Base-by-base conservation (phyloP, 176 grass and related monocot genomes). In the Tillandsia leiboldiana region DNA sequence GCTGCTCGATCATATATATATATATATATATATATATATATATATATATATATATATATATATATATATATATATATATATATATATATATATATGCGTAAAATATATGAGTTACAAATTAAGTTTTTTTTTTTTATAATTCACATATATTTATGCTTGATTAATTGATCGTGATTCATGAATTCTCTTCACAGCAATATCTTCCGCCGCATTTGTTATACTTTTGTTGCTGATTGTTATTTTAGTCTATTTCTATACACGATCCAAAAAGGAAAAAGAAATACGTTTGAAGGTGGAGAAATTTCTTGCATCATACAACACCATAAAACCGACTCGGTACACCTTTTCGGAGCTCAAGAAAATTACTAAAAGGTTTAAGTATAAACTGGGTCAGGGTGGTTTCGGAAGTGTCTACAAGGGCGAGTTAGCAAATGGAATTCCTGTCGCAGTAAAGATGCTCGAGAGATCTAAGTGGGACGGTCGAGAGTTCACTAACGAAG, bases 181-280 rank as follows among this genome's bases (percentile, higher is more conserved):
- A 42, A 12, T 56, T 62, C 63, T 72, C 57, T 67, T 28, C 29
- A 1, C 78, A 74, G 71, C 59, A 22, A 50, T 18, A 63, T 74
- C 71, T 52, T 17, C 50, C 63, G 26, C 50, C 27, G 71, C 29
- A 26, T 33, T 68, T 1, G 64, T 74, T 62, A 10, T 74, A 17
- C 51, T 70, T n/a, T 49, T 71, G 12, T 29, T 53, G 18, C 12
- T 53, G 2, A 51, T 22, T 11, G 13, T 54, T 23, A 18, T 29
- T 10, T 8, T 53, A 13, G 2, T 71, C 20, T 71, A 56, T 22
- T 2, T 71, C 51, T n/a, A 9, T 1, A 71, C 1, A 10, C 52
- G 53, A n/a, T 54, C 20, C 10, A 51, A 8, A 14, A 69, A 9
- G 47, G 63, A 65, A 28, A 65, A 28, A n/a, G 63, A 47, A 65